These are phyloP conservation scores for Skeletonema potamos DNA, from an alignment of 108 stramenopile species.

Conservation along the genomic window DNA sequence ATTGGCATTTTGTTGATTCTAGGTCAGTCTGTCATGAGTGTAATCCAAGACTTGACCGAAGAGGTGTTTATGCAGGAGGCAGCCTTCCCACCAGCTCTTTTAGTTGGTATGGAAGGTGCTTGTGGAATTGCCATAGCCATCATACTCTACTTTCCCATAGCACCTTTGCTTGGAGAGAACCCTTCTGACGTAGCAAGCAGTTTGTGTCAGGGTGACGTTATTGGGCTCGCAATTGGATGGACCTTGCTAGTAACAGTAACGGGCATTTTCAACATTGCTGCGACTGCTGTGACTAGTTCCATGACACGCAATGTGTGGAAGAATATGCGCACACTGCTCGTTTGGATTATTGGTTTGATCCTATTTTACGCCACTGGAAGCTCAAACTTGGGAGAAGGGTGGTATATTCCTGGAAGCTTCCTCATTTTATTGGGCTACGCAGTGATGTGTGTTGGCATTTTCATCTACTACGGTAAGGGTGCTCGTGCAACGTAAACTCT, in stretches of 20 bases:
- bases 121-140: conserved; percentile 40
- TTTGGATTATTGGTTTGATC: conserved; percentile 43
- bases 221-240: conserved; percentile 6
- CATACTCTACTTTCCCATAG: conserved; percentile 25
- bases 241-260: conserved; percentile 30
- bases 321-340: conserved; percentile 40
- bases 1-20: conserved; percentile 43
- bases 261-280: conserved; percentile 51
- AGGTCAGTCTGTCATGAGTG: conserved; percentile 38
- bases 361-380: conserved; percentile 26
- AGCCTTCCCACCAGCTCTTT: conserved; percentile 42
- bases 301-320: conserved; percentile 66
- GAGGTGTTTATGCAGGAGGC: conserved; percentile 59
- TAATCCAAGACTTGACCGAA: conserved; percentile 45
- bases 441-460: conserved; percentile 28
- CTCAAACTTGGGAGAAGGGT: conserved; percentile 29
- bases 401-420: conserved; percentile 32
- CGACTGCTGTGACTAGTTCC: conserved; percentile 48
- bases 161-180: conserved; percentile 15
- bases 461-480: conserved; percentile 27
- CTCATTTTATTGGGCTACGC: conserved; percentile 23
- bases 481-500: background rate
- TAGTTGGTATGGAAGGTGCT: conserved; percentile 51
- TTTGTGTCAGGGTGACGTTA: background rate
- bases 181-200: conserved; percentile 3